phyloP scores from a whole-genome alignment of 1,139 yeast genomes.

The Hansenula sp. region DNA sequence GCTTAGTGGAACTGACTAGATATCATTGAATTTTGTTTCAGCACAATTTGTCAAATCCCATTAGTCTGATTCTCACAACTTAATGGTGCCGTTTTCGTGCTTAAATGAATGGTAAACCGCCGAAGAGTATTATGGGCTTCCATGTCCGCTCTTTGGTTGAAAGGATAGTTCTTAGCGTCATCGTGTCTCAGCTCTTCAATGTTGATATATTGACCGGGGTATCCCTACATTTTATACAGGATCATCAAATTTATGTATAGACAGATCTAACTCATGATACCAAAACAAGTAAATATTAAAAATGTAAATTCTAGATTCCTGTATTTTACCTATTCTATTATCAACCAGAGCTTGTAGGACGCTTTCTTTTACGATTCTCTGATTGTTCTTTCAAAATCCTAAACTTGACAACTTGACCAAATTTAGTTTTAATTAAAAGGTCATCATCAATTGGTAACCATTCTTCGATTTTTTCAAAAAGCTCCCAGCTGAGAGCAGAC shows the following conservation, averaged over 20 bases:
- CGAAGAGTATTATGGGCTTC: not conserved
- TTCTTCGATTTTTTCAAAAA: constrained; percentile 10
- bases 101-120: constrained; percentile 15
- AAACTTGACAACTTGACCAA: constrained; percentile 12
- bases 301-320: too few species aligned
- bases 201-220: constrained; percentile 18
- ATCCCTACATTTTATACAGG: constrained; percentile 18
- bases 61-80: constrained; percentile 22
- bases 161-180: constrained; percentile 22
- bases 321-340: too few species aligned
- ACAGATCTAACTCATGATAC: too few species aligned
- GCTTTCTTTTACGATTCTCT: not conserved
- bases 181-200: constrained; percentile 1
- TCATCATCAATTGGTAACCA: constrained; percentile 12
- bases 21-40: not conserved
- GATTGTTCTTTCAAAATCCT: constrained; percentile 3
- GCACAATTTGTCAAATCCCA: constrained; percentile 28
- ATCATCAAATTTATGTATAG: not conserved
- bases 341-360: not conserved
- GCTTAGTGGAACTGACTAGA: not conserved
- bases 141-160: constrained; percentile 4
- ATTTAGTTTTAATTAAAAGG: constrained; percentile 5
- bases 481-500: constrained; percentile 8
- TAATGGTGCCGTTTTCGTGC: constrained; percentile 28
- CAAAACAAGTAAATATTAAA: too few species aligned